phyloP scores from a whole-genome alignment of 2,329 filamentous ascomycete genomes.

The Alternaria sp. region DNA sequence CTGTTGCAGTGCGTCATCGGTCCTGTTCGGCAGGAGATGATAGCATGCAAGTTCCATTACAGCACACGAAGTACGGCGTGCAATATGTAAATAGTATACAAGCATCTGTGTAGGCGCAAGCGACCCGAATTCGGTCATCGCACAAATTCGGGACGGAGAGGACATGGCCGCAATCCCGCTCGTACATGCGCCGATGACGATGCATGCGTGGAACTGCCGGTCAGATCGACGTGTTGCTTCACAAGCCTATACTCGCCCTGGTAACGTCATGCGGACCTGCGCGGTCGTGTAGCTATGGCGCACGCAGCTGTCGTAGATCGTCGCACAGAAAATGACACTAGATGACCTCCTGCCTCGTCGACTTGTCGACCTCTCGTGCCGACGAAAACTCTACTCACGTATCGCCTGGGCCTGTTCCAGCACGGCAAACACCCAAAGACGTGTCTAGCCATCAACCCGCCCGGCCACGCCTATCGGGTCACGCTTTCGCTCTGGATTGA shows the following conservation, averaged over 20 bases:
- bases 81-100: neutral
- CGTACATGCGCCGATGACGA: slow-evolving; percentile 5
- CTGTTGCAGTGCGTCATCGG: neutral
- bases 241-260: slow-evolving; percentile 19
- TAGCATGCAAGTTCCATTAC: neutral
- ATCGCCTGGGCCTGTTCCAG: slow-evolving; percentile 14
- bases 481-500: slow-evolving; percentile 30
- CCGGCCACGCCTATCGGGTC: slow-evolving; percentile 5
- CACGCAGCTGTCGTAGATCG: slow-evolving; percentile 25
- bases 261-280: slow-evolving; percentile 31
- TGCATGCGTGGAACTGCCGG: slow-evolving; percentile 9
- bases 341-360: slow-evolving; percentile 15
- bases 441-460: slow-evolving; percentile 5
- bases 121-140: neutral
- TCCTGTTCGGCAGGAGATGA: neutral
- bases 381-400: slow-evolving; percentile 13
- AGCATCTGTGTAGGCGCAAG: neutral
- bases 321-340: slow-evolving; percentile 33
- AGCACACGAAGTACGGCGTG: neutral
- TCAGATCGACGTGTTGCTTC: slow-evolving; percentile 17
- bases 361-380: slow-evolving; percentile 12
- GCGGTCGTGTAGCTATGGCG: slow-evolving; percentile 28
- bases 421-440: slow-evolving; percentile 13
- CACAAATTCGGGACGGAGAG: neutral
- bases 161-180: neutral